Percentiles rank a stretch among this genome's conserved stretches.
Conservation (phyloP, 1,139 yeast genomes). For the Blastobotrys ciferrii region DNA sequence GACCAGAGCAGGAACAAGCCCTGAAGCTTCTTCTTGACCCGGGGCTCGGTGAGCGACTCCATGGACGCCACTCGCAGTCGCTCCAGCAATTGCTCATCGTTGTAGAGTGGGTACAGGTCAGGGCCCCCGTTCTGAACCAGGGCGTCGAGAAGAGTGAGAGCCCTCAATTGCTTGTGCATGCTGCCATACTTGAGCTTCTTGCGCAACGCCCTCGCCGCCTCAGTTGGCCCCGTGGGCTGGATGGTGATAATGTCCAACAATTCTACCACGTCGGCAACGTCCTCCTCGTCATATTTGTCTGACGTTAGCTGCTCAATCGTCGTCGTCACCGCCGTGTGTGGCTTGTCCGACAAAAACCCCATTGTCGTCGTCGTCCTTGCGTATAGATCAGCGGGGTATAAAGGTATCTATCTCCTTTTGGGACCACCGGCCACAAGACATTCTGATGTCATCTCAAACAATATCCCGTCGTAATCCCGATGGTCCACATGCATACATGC, state of each 20-base stretch:
- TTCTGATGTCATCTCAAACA: not conserved
- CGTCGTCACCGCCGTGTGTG: constrained; percentile 50
- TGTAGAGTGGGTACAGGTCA: constrained; percentile 45
- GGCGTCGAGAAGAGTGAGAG: constrained; percentile 68
- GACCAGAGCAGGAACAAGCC: constrained; percentile 65
- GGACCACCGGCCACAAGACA: too few species aligned
- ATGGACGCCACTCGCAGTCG: constrained; percentile 55
- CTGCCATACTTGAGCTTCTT: constrained; percentile 87
- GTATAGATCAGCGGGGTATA: too few species aligned
- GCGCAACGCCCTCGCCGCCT: constrained; percentile 87
- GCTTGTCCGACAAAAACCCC: constrained; percentile 44
- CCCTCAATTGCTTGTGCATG: constrained; percentile 57
- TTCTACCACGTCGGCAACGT: constrained; percentile 43
- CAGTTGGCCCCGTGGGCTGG: constrained; percentile 57
- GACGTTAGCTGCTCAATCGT: constrained; percentile 47
- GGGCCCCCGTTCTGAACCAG: constrained; percentile 64
- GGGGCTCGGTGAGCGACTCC: constrained; percentile 44
- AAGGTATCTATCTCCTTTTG: too few species aligned
- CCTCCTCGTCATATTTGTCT: constrained; percentile 40
- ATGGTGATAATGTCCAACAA: constrained; percentile 46
- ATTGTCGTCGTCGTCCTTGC: constrained; percentile 23
- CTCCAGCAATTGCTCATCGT: constrained; percentile 69
- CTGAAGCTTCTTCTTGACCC: constrained; percentile 48
- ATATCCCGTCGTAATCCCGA: too few species aligned
- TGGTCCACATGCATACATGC: not conserved